phyloP scores from a whole-genome alignment of 768 basidiomycete genomes.

The Candolleomyces eurysporus region DNA sequence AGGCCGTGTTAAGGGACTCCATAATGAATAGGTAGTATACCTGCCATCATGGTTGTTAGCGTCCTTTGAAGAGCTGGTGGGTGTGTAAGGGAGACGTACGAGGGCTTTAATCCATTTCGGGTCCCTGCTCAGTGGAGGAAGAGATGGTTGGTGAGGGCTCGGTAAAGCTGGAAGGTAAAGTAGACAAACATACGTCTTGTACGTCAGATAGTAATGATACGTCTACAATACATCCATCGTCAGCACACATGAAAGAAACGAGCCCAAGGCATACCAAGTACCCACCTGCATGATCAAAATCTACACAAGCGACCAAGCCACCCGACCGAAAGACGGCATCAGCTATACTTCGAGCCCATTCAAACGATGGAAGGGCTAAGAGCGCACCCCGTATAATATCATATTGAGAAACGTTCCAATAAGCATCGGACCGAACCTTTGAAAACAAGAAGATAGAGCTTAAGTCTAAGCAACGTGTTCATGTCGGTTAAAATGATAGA shows the following conservation, averaged over 20 bases:
- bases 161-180: neutral
- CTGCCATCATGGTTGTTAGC: constrained; percentile 17
- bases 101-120: constrained; percentile 39
- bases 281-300: constrained; percentile 35
- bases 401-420: constrained; percentile 41
- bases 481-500: neutral
- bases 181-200: constrained; percentile 30
- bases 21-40: constrained; percentile 41
- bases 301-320: constrained; percentile 15
- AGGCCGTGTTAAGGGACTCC: constrained; percentile 43
- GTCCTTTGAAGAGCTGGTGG: neutral
- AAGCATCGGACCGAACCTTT: constrained; percentile 45
- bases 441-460: neutral
- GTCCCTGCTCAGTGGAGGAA: constrained; percentile 29
- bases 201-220: constrained; percentile 38
- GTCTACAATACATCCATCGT: constrained; percentile 15
- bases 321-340: neutral
- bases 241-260: neutral
- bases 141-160: neutral
- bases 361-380: neutral
- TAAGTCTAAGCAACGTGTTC: neutral
- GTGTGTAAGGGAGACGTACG: constrained; percentile 4
- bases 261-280: neutral
- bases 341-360: neutral
- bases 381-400: constrained; percentile 45